These are phyloP conservation scores for Linnemannia elongata DNA, from an alignment of 192 early-diverging fungal genomes.

Conservation along the genomic window DNA sequence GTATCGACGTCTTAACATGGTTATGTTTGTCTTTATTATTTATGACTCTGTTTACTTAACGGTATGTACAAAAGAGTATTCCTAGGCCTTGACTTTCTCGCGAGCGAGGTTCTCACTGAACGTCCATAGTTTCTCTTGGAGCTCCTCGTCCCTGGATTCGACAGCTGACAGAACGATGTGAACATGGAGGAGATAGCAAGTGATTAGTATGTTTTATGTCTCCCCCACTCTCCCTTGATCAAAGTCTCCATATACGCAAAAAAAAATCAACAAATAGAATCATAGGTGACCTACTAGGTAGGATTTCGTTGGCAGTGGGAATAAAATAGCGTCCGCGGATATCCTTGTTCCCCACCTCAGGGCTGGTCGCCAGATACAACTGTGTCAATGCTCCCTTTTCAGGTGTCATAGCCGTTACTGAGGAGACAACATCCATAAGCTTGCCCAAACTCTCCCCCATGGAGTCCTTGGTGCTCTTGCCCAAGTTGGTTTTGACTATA, in stretches of 20 bases:
- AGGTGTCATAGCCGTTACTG: conserved; percentile 8
- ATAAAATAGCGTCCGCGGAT: conserved; percentile 37
- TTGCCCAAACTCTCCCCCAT: neutral
- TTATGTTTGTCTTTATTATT: no score
- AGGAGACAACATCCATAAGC: neutral
- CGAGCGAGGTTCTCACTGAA: conserved; percentile 37
- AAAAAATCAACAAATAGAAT: neutral
- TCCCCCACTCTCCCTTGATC: neutral
- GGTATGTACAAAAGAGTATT: neutral
- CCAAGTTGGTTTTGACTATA: conserved; percentile 3
- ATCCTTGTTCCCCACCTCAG: conserved; percentile 61
- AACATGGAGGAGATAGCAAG: neutral
- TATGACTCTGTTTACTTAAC: neutral
- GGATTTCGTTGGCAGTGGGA: conserved; percentile 27
- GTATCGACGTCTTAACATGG: no score
- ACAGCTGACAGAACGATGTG: neutral
- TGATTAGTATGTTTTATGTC: neutral
- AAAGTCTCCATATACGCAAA: neutral
- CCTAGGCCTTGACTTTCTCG: conserved; percentile 7
- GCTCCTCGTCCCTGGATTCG: conserved; percentile 21
- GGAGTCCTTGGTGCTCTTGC: neutral
- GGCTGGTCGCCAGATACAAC: conserved; percentile 64
- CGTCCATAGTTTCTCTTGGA: conserved; percentile 34
- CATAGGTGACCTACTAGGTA: conserved; percentile 8
- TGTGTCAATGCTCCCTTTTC: conserved; percentile 59